Base-by-base conservation (phyloP, 1,284 basidiomycete genomes). In the Ganoderma lingzhi region DNA sequence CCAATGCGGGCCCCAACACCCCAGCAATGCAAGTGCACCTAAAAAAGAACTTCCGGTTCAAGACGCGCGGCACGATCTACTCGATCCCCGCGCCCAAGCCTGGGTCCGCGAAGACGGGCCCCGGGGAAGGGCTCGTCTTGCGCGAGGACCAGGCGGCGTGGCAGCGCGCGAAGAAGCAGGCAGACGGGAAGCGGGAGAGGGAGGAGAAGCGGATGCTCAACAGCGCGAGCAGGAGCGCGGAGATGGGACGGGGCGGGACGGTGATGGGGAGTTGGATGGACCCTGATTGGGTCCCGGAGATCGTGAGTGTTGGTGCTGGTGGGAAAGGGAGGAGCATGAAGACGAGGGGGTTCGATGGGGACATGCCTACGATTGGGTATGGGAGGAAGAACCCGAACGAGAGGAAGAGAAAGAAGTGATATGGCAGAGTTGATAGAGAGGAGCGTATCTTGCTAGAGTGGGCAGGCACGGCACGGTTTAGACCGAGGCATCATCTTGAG, bases 1-100 rank as follows among this genome's bases (percentile, higher is more conserved):
- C 92, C 0, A 84, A 82, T 55, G 87, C 92, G 14, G 81, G 87
- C 32, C 78, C 84, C 9, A 84, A 87, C 69, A 83, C 88, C 15
- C 93, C 89, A 23, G 87, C 83, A 19, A 90, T 95, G 82, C 89
- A 92, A 80, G 87, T 98, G 10, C 96, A 99, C 82, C 89, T 98
- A 64, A 98, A 96, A 82, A 88, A 90, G 76, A 98, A 97, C 82
- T 99, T 97, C 82, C 96, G 97, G 78, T 98, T 97, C 85, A 92
- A 91, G 72, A 88, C 93, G 39, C 92, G 98, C 28, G 98, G 98
- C 19, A 97, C 96, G 12, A 93, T 93, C 77, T 99, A 95, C 82
- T 91, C 96, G 28, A 96, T 99, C 72, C 97, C 98, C 4, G 87
- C 92, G 56, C 96, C 98, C 30, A 97, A 96, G 79, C 85, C 93